phyloP scores from a whole-genome alignment of 805 yeast genomes.

The Candida tallmaniae region DNA sequence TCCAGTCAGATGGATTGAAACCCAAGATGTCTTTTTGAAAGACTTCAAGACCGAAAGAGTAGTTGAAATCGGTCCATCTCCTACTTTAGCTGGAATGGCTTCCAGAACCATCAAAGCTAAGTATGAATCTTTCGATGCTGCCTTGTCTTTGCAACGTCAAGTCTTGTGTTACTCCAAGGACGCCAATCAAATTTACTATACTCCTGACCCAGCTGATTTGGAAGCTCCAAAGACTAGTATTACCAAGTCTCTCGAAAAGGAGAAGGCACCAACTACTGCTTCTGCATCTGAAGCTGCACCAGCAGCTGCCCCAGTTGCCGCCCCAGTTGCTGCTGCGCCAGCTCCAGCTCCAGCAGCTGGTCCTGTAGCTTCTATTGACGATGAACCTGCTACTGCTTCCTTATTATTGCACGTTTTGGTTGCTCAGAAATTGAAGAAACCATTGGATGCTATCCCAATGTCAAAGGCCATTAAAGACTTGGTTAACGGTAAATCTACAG shows the following conservation, averaged over 20 bases:
- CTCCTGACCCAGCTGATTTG: slow-evolving; percentile 68
- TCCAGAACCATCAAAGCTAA: slow-evolving; percentile 91
- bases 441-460: slow-evolving; percentile 79
- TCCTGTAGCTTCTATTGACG: slow-evolving; percentile 80
- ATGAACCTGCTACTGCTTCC: slow-evolving; percentile 83
- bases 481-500: slow-evolving; percentile 98
- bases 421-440: slow-evolving; percentile 92
- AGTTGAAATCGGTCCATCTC: slow-evolving; percentile 98
- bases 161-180: slow-evolving; percentile 94
- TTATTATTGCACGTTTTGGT: slow-evolving; percentile 83
- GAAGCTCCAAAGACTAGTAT: slow-evolving; percentile 14
- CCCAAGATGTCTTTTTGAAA: slow-evolving; percentile 95
- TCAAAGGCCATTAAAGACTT: slow-evolving; percentile 93
- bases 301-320: slow-evolving; percentile 48
- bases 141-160: slow-evolving; percentile 88
- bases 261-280: slow-evolving; percentile 18
- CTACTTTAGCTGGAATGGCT: slow-evolving; percentile 98
- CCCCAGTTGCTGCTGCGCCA: slow-evolving; percentile 54
- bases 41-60: slow-evolving; percentile 95
- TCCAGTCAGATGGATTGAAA: slow-evolving; percentile 99
- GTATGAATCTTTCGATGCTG: slow-evolving; percentile 97
- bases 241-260: slow-evolving; percentile 8
- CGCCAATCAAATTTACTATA: slow-evolving; percentile 93
- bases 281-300: slow-evolving; percentile 21
- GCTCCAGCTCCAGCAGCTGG: slow-evolving; percentile 70